A percentile compares a stretch with the other conserved stretches of the same genome.
Conservation (phyloP, 305 asterid genomes). For the Fraxinus latifolia region DNA sequence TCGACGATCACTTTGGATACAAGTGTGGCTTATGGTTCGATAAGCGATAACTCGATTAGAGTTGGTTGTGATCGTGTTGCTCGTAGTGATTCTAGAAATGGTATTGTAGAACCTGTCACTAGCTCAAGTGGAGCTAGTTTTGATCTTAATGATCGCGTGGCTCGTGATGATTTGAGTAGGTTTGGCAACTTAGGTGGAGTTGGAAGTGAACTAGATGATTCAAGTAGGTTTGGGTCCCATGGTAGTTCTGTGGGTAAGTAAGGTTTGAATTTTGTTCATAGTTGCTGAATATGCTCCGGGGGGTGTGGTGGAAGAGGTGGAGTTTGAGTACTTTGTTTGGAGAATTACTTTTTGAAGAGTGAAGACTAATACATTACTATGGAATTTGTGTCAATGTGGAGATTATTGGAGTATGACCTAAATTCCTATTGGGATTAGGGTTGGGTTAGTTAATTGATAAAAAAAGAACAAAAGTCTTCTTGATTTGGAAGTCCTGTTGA, state of each 20-base stretch:
- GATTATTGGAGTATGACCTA: neutral
- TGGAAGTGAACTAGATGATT: neutral
- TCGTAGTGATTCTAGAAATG: neutral
- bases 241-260: neutral
- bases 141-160: neutral
- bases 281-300: neutral
- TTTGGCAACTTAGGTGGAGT: neutral
- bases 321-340: no score
- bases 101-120: neutral
- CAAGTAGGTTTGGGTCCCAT: neutral
- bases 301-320: no score
- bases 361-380: no score
- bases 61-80: neutral
- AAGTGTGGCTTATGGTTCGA: neutral
- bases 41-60: neutral
- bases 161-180: neutral
- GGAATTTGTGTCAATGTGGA: no score
- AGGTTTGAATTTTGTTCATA: neutral
- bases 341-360: no score
- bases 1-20: neutral
- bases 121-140: neutral
- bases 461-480: neutral
- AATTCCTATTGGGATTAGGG: neutral
- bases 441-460: neutral
- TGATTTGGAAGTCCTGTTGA: neutral